Percentiles rank a stretch among this genome's conserved stretches.
These are phyloP conservation scores for Jatropha podagrica DNA, from an alignment of 441 rosid genomes.

Conservation along the genomic window DNA sequence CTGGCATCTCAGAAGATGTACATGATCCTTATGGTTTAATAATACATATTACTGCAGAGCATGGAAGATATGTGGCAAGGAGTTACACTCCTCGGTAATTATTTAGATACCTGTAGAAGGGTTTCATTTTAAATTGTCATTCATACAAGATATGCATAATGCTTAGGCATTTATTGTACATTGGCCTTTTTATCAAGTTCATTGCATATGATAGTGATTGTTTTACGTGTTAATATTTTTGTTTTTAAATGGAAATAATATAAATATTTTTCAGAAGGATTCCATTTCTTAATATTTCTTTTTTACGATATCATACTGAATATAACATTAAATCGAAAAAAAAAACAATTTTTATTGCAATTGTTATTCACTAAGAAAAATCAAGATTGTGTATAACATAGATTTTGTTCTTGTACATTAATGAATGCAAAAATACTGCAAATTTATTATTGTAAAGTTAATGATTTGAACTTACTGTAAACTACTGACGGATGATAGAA, in stretches of 20 bases:
- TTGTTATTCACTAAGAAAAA: neutral
- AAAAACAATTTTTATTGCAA: neutral
- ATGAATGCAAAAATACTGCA: neutral
- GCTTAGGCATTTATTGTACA: neutral
- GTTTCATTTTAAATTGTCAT: neutral
- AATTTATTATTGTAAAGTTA: neutral
- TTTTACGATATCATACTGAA: neutral
- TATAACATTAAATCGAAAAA: neutral
- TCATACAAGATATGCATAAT: neutral
- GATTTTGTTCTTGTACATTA: neutral
- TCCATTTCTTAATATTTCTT: neutral
- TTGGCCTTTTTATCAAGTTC: neutral
- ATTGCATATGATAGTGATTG: neutral
- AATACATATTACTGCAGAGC: slow-evolving; percentile 87
- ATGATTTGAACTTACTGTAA: neutral
- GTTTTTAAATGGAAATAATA: neutral
- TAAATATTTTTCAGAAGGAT: neutral
- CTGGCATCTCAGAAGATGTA: slow-evolving; percentile 78
- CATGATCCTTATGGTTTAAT: slow-evolving; percentile 85
- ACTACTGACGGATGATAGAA: too few species aligned
- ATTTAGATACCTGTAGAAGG: slow-evolving; percentile 11
- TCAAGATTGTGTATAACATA: neutral
- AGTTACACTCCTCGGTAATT: slow-evolving; percentile 86
- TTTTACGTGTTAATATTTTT: neutral
- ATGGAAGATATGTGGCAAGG: slow-evolving; percentile 96